A percentile compares a stretch with the other conserved stretches of the same genome.
These are phyloP conservation scores for Sphagnum fallax DNA, from an alignment of 228 moss, liverwort and hornwort genomes.

Conservation along the genomic window DNA sequence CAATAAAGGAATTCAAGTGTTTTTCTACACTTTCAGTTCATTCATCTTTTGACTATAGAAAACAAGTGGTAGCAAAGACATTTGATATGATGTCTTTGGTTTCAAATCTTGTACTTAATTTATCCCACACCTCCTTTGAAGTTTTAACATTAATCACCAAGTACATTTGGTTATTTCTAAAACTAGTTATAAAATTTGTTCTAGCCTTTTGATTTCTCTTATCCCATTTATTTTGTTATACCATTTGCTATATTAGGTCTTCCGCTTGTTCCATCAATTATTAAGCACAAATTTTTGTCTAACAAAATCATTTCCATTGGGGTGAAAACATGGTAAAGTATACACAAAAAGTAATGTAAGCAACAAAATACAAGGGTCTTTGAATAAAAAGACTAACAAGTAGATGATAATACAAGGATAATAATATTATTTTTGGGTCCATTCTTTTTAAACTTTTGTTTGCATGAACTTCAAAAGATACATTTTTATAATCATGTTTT, in stretches of 20 bases:
- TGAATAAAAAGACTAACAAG: too few species aligned
- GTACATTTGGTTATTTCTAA: background rate
- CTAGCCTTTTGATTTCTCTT: background rate
- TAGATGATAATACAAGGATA: too few species aligned
- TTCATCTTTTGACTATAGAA: background rate
- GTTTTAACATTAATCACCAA: background rate
- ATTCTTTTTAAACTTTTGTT: too few species aligned
- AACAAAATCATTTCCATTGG: too few species aligned
- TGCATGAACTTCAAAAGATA: too few species aligned
- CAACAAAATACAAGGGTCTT: too few species aligned
- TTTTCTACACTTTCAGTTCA: background rate
- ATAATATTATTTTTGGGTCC: too few species aligned
- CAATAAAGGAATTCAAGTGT: background rate
- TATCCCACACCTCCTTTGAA: background rate
- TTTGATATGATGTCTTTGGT: background rate
- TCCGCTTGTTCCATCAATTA: background rate
- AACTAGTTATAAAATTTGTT: background rate
- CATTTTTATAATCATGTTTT: too few species aligned
- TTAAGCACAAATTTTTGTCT: constrained; percentile 19
- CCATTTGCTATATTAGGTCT: background rate
- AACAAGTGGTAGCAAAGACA: background rate
- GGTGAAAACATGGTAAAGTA: too few species aligned
- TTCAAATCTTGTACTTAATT: background rate
- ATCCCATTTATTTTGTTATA: background rate
- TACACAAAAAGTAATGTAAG: too few species aligned